Conservation (phyloP, 2,329 filamentous ascomycete species). For the Stachybotrys echinatus region DNA sequence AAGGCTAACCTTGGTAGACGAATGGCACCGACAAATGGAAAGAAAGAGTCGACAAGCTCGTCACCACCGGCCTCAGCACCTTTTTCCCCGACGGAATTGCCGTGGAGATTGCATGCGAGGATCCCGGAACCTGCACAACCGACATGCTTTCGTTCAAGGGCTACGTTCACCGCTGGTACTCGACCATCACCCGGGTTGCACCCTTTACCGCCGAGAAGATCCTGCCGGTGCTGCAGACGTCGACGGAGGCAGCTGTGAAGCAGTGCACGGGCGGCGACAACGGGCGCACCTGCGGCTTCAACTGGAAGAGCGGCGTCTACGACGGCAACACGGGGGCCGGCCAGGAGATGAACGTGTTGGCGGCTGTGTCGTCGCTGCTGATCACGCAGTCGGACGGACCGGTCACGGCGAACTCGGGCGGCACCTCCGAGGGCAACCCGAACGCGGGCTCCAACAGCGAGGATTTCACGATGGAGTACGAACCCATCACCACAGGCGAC, state of each 20-base stretch:
- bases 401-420: conserved; percentile 42
- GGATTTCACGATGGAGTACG: conserved; percentile 22
- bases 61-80: conserved; percentile 28
- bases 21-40: conserved; percentile 47
- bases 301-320: conserved; percentile 45
- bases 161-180: conserved; percentile 52
- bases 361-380: conserved; percentile 48
- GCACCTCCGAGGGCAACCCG: conserved; percentile 41
- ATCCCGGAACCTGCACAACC: conserved; percentile 47
- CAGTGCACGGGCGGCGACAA: conserved; percentile 47
- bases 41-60: conserved; percentile 35
- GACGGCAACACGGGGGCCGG: conserved; percentile 53
- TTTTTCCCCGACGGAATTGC: conserved; percentile 55
- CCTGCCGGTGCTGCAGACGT: conserved; percentile 43
- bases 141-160: conserved; percentile 63
- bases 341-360: conserved; percentile 55
- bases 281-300: conserved; percentile 47
- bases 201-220: conserved; percentile 48
- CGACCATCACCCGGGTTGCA: conserved; percentile 45
- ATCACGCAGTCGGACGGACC: conserved; percentile 34
- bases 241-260: conserved; percentile 47
- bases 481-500: conserved; percentile 36
- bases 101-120: conserved; percentile 57
- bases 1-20: conserved; percentile 26
- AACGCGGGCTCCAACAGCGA: conserved; percentile 34